Conservation (phyloP, 1,139 yeast species). For the Diutina neorugosa region DNA sequence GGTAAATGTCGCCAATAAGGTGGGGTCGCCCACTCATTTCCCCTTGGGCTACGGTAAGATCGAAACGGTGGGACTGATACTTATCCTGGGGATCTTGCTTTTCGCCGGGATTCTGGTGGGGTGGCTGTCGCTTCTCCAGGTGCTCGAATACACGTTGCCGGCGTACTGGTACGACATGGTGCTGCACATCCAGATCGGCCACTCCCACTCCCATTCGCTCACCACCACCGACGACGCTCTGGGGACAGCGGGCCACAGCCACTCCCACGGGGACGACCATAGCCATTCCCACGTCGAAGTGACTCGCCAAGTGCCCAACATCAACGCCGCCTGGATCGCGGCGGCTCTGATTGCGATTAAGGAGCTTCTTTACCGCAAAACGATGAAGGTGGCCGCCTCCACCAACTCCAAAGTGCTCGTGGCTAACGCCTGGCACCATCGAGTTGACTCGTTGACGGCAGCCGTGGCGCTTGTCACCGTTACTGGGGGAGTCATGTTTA, state of each 20-base stretch:
- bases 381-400: constrained; percentile 63
- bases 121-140: constrained; percentile 66
- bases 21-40: constrained; percentile 47
- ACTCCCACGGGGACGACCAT: constrained; percentile 8
- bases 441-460: constrained; percentile 91
- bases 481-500: constrained; percentile 68
- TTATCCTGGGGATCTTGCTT: constrained; percentile 72
- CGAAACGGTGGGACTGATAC: constrained; percentile 83
- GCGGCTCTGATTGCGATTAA: constrained; percentile 75
- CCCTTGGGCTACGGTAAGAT: constrained; percentile 91
- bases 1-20: constrained; percentile 60
- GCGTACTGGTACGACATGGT: constrained; percentile 29
- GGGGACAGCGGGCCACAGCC: constrained; percentile 10
- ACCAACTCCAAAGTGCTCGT: constrained; percentile 80
- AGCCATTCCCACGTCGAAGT: constrained; percentile 7
- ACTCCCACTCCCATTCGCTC: constrained; percentile 36
- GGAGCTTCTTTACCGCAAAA: constrained; percentile 76
- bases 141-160: constrained; percentile 59
- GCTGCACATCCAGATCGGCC: constrained; percentile 33
- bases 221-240: constrained; percentile 4
- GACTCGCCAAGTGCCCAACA: constrained; percentile 42
- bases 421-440: constrained; percentile 98
- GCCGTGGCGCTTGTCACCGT: constrained; percentile 84
- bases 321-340: constrained; percentile 96
- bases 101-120: constrained; percentile 90